Conservation (phyloP, 257 asterid genomes). For the Solanum lycopersicoides region DNA sequence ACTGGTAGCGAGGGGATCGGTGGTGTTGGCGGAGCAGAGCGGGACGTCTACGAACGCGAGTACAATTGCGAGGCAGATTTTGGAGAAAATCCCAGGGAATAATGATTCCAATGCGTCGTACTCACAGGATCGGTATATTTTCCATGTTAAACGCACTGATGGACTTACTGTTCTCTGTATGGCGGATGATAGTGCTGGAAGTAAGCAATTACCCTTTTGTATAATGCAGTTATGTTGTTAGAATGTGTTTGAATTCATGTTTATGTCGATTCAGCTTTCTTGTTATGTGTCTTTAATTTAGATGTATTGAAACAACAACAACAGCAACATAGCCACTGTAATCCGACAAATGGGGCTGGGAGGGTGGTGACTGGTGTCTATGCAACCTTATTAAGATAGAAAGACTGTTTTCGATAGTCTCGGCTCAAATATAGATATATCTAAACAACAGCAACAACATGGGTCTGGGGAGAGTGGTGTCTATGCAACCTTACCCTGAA, state of each 20-base stretch:
- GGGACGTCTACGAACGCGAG: slow-evolving; percentile 84
- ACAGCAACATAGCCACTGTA: too few relatives aligned
- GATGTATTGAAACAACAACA: neutral
- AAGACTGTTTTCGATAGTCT: too few relatives aligned
- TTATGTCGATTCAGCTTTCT: neutral
- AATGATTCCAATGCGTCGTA: slow-evolving; percentile 74
- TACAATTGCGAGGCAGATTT: slow-evolving; percentile 79
- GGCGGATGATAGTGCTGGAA: slow-evolving; percentile 97
- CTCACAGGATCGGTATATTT: slow-evolving; percentile 96
- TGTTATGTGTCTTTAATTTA: neutral
- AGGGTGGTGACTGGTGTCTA: too few relatives aligned
- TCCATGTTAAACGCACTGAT: slow-evolving; percentile 98
- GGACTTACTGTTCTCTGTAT: slow-evolving; percentile 97
- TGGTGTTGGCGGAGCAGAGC: slow-evolving; percentile 83
- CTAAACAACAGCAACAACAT: too few relatives aligned
- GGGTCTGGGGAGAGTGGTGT: too few relatives aligned
- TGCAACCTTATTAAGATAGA: too few relatives aligned
- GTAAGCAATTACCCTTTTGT: slow-evolving; percentile 25
- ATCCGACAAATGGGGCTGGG: too few relatives aligned
- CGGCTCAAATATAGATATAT: too few relatives aligned
- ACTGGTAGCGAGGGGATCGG: slow-evolving; percentile 95
- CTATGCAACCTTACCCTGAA: too few relatives aligned
- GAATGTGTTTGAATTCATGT: neutral
- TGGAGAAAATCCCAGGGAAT: slow-evolving; percentile 80
- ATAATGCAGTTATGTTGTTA: neutral